phyloP scores from a whole-genome alignment of 75 land plant species.

The Selaginella tamariscina region DNA sequence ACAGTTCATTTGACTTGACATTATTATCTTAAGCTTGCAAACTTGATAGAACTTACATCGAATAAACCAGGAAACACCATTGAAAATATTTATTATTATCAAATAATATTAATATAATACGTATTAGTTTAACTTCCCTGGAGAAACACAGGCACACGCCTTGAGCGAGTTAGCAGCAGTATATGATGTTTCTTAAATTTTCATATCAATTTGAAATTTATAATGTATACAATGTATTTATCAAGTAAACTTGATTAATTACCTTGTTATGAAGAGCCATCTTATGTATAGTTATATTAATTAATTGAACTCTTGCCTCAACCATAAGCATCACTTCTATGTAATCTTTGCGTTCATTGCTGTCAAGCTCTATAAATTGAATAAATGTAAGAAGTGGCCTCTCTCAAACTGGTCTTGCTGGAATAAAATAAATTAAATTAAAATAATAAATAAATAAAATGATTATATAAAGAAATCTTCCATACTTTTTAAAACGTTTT shows the following conservation, averaged over 20 bases:
- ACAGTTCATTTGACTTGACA: too few species aligned
- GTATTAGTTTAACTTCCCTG: background rate
- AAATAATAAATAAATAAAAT: too few species aligned
- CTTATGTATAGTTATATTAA: constrained; percentile 6
- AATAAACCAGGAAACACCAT: too few species aligned
- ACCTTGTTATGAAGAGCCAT: constrained; percentile 57
- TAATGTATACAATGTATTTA: background rate
- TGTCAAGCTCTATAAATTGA: constrained; percentile 63
- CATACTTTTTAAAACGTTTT: too few species aligned
- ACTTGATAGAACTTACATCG: too few species aligned
- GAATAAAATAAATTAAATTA: too few species aligned
- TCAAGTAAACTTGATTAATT: background rate
- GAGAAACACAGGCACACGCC: background rate
- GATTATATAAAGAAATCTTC: too few species aligned
- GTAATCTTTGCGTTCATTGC: constrained; percentile 60
- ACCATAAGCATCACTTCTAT: constrained; percentile 64
- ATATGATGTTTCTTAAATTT: too few species aligned
- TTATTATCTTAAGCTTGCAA: too few species aligned
- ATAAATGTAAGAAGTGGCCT: constrained; percentile 78
- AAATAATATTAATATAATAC: background rate
- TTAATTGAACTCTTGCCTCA: constrained; percentile 54
- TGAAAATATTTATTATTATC: too few species aligned
- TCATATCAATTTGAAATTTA: too few species aligned
- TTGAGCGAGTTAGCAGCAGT: too few species aligned
- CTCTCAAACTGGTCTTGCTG: constrained; percentile 90